Base-by-base conservation (phyloP, 345 rosid genomes). In the Populus alba region DNA sequence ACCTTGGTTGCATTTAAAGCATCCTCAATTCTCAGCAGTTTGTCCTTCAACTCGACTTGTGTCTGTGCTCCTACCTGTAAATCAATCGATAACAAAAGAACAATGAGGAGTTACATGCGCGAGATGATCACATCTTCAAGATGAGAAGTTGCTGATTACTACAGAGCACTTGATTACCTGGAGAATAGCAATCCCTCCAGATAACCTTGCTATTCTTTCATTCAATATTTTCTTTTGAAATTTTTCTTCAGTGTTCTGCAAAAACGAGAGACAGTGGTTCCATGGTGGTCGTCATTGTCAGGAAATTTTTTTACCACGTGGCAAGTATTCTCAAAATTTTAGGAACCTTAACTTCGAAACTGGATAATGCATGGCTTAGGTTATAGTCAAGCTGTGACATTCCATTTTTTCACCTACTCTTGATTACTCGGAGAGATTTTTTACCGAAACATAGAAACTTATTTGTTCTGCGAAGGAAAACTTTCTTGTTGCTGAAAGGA, bases 1-100 rank as follows among this genome's bases (percentile, higher is more conserved):
- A 93, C 98, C 97, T 95, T 95, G 7, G 99, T 95, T 71, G 99
- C 97, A 82, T 95, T 95, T 80, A 93, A 76, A 80, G 98, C 97
- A 88, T 93, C 98, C 87, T 93, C 98, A 63, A 90, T 84, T 72
- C 90, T 89, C 65, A 93, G 90, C 83, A 90, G 94, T 78, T 93
- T 95, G 80, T 95, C 99, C 85, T 92, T 95, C 87, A 92, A 81
- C 85, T 95, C 98, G 74, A 95, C 91, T 78, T 87, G 91, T 8
- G 98, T 95, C 72, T 90, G 98, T 76, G 97, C 99, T 82, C 98
- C 98, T 25, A 92, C 98, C 97, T 95, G 68, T 78, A 23, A 35
- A 81, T 81, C 71, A 76, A 75, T 45, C 63, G 66, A 74, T 71
- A 75, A 72, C 53, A 73, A 71, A 71, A 82, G 51, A 39, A 29